Base-by-base conservation (phyloP, 2,329 filamentous ascomycete species). In the Botrytis paeoniae region DNA sequence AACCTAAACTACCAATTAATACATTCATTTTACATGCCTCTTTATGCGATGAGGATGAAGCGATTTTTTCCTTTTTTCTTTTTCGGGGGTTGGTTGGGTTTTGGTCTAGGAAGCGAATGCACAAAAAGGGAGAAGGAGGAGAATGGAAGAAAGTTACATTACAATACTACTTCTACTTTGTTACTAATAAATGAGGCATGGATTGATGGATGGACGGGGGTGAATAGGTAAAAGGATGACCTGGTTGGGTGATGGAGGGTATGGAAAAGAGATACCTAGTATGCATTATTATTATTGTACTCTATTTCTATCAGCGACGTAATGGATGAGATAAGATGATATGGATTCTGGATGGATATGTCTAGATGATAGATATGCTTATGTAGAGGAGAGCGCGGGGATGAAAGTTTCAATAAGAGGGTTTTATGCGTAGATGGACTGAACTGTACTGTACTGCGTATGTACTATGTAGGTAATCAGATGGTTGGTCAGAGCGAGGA, bases 171-270 rank as follows among this genome's bases (percentile, higher is more conserved):
- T 41, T 65, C 37, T 54, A n/a, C 25, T 51, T 70, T 65, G 69
- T 65, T 71, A 22, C 18, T 71, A 57, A 71, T 71, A 57, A 32
- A 71, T 54, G 69, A 70, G 12, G 37, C 12, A 69, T 60, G 37
- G 66, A 32, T 59, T 51, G 35, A 14, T 48, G 63, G 32, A n/a
- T 43, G 18, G n/a, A 22, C 14, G 29, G 57, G 29, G 35, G n/a
- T 18, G 35, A 61, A 61, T 60, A 37, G 35, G 59, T 16, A n/a
- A 59, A 32, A 22, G 29, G 57, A 61, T 61, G 59, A n/a, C 22
- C 8, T 37, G 59, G 32, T 37, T 35, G 20, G 20, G 35, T 14
- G 32, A 39, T 35, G 59, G 18, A 29, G 16, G 25, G 60, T 29
- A 20, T 41, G 37, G 25, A 20, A 63, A 63, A 37, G 60, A 60